Evolutionary conservation across 1,139 yeast genomes (phyloP).

Genomic region (Yamadazyma friedrichii): DNA sequence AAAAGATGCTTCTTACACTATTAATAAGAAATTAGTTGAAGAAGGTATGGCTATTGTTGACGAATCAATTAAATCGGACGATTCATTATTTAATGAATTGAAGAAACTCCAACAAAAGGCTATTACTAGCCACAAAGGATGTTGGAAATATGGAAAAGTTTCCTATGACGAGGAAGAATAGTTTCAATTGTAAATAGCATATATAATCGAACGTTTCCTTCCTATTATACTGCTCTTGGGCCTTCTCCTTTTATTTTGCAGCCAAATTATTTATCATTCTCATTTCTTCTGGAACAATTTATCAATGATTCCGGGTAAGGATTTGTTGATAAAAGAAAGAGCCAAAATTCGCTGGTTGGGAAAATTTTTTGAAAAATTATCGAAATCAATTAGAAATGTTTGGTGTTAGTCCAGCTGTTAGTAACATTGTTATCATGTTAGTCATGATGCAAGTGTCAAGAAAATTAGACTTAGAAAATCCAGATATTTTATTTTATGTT

Average conservation of each 20-base stretch:
- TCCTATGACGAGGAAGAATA: conserved; percentile 47
- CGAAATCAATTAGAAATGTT: conserved; percentile 15
- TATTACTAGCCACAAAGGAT: conserved; percentile 55
- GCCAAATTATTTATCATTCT: no score
- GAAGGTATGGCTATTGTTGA: conserved; percentile 69
- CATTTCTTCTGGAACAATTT: conserved; percentile 4
- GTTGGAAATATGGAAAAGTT: conserved; percentile 83
- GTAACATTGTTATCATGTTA: conserved; percentile 88
- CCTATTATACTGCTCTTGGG: background rate
- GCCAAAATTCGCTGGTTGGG: conserved; percentile 2
- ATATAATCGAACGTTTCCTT: background rate
- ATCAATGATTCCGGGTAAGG: conserved; percentile 7
- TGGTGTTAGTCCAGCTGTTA: conserved; percentile 78
- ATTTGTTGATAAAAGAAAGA: conserved; percentile 2
- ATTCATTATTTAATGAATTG: conserved; percentile 38
- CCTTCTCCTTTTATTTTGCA: background rate
- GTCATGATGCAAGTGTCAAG: conserved; percentile 97
- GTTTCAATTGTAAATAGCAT: background rate
- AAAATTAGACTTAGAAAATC: conserved; percentile 86
- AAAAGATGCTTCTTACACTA: conserved; percentile 56
- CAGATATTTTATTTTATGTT: conserved; percentile 69
- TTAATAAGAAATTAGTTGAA: conserved; percentile 60
- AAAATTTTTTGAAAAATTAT: conserved; percentile 3
- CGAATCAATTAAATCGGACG: conserved; percentile 35
- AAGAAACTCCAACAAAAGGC: conserved; percentile 48